These are phyloP conservation scores for Sporothrix variecibatus DNA, from an alignment of 2,329 filamentous ascomycete species.

Conservation along the genomic window DNA sequence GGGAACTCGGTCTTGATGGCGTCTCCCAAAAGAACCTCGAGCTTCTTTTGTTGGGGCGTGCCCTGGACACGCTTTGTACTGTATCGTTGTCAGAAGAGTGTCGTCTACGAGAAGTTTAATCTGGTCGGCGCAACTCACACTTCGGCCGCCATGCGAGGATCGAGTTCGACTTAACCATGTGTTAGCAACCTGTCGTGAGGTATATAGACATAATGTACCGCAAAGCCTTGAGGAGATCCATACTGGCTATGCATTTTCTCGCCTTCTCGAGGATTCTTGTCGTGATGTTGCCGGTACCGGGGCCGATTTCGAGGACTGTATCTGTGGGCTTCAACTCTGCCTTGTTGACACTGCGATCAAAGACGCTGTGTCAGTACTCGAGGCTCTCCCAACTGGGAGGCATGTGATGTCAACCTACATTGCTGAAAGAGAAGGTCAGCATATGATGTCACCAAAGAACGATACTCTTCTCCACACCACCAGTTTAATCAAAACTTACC, in stretches of 20 bases:
- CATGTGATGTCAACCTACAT: conserved; percentile 30
- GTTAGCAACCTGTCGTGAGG: neutral
- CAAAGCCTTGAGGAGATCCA: neutral
- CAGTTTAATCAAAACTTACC: conserved; percentile 23
- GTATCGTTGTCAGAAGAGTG: neutral
- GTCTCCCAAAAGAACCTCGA: conserved; percentile 81
- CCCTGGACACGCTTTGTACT: conserved; percentile 85
- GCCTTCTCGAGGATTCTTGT: conserved; percentile 85
- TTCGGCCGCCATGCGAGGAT: conserved; percentile 95
- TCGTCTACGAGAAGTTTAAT: neutral
- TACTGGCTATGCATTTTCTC: conserved; percentile 68
- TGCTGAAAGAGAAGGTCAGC: conserved; percentile 20
- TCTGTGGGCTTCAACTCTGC: conserved; percentile 79
- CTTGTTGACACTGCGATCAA: conserved; percentile 27
- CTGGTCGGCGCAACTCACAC: conserved; percentile 66
- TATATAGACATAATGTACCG: neutral
- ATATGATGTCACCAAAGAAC: neutral
- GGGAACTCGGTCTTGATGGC: conserved; percentile 83
- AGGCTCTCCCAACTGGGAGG: neutral
- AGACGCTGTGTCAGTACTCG: neutral
- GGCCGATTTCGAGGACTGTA: conserved; percentile 87
- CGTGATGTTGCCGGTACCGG: conserved; percentile 79
- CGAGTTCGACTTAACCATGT: conserved; percentile 70
- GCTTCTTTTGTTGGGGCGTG: conserved; percentile 76
- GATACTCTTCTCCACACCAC: no score